These are phyloP conservation scores for Ganoderma resinaceum DNA, from an alignment of 1,284 basidiomycete genomes.

Conservation along the genomic window DNA sequence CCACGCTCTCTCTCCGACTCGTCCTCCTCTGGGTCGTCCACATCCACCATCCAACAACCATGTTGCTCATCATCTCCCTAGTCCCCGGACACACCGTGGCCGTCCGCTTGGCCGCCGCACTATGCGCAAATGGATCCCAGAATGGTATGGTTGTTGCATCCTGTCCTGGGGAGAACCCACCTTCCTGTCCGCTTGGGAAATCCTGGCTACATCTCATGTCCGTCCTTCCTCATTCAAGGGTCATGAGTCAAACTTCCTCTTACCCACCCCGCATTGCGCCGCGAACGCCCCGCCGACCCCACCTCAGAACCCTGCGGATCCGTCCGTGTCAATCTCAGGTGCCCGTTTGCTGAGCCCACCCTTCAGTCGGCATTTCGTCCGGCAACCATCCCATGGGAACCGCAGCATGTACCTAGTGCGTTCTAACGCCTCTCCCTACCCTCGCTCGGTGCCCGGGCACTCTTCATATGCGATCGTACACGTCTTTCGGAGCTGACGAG, in stretches of 20 bases:
- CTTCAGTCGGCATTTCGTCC: slow-evolving; percentile 1
- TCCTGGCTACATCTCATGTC: neutral
- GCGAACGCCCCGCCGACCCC: neutral
- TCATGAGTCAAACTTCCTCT: slow-evolving; percentile 11
- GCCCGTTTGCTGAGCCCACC: neutral
- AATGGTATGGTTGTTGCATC: neutral
- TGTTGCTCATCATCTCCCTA: neutral
- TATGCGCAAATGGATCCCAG: slow-evolving; percentile 2
- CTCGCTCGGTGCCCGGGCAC: slow-evolving; percentile 1
- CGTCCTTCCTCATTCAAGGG: slow-evolving; percentile 2
- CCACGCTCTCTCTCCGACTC: slow-evolving; percentile 1
- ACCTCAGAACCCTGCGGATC: slow-evolving; percentile 1
- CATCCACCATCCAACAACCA: neutral
- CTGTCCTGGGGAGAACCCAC: slow-evolving; percentile 4
- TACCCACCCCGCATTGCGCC: neutral
- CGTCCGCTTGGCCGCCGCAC: slow-evolving; percentile 1
- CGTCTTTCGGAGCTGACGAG: neutral
- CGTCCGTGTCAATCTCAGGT: slow-evolving; percentile 2
- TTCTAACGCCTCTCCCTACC: slow-evolving; percentile 1
- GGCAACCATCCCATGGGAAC: slow-evolving; percentile 2
- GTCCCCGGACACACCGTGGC: neutral
- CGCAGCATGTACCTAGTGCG: neutral
- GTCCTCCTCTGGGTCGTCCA: neutral
- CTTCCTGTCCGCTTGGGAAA: slow-evolving; percentile 17
- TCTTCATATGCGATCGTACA: neutral